These are phyloP conservation scores for Conoideocrella luteorostrata DNA, from an alignment of 2,329 filamentous ascomycete genomes.

Conservation along the genomic window DNA sequence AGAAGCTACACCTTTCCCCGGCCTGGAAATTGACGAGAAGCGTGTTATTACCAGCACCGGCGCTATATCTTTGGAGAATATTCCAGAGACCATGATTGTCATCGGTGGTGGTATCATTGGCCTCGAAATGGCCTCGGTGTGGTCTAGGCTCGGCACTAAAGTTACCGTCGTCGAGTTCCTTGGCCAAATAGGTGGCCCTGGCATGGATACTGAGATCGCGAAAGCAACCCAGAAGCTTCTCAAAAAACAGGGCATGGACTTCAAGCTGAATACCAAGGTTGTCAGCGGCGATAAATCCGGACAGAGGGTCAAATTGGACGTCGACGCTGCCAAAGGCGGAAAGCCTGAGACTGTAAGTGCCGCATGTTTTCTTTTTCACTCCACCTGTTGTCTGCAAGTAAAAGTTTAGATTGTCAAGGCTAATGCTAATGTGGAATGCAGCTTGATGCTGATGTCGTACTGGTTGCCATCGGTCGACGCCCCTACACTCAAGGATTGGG, in stretches of 20 bases:
- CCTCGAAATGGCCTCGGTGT: slow-evolving; percentile 96
- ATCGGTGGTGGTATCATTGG: slow-evolving; percentile 98
- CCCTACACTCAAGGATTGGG: slow-evolving; percentile 90
- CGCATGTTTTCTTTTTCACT: neutral
- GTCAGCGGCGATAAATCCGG: slow-evolving; percentile 73
- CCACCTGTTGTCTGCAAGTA: too few relatives aligned
- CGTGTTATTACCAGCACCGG: slow-evolving; percentile 95
- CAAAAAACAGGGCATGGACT: slow-evolving; percentile 94
- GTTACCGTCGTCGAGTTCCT: slow-evolving; percentile 98
- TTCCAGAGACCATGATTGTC: slow-evolving; percentile 94
- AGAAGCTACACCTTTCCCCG: slow-evolving; percentile 93
- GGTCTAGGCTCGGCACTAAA: slow-evolving; percentile 87
- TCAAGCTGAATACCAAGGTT: slow-evolving; percentile 98
- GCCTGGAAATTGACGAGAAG: slow-evolving; percentile 94
- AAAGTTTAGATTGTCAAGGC: too few relatives aligned
- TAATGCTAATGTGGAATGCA: slow-evolving; percentile 32
- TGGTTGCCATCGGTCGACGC: slow-evolving; percentile 92
- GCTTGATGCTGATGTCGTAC: slow-evolving; percentile 91
- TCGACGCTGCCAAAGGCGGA: slow-evolving; percentile 92
- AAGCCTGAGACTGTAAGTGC: slow-evolving; percentile 78
- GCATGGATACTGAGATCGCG: slow-evolving; percentile 92
- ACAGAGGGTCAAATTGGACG: slow-evolving; percentile 70
- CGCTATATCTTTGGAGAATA: slow-evolving; percentile 79
- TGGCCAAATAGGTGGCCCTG: slow-evolving; percentile 90
- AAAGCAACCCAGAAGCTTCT: slow-evolving; percentile 91